A percentile compares a stretch with the other conserved stretches of the same genome.
phyloP scores from a whole-genome alignment of 2,329 filamentous ascomycete genomes.

The Aspergillus bombycis region DNA sequence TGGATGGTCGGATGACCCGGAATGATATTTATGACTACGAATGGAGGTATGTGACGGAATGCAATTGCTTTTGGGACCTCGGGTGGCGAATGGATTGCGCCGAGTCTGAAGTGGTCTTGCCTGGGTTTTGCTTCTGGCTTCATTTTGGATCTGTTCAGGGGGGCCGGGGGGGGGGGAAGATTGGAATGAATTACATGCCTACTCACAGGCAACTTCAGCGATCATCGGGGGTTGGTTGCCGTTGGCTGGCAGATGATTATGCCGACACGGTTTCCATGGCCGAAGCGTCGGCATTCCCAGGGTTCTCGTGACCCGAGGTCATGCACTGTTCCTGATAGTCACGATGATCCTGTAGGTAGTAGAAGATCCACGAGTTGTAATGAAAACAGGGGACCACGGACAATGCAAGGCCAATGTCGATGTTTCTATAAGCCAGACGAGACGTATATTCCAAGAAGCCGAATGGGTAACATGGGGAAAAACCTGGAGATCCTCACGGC shows the following conservation, averaged over 20 bases:
- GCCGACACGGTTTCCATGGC: slow-evolving; percentile 1
- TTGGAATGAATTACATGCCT: neutral
- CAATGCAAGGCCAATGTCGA: neutral
- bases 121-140: neutral
- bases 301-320: slow-evolving; percentile 5
- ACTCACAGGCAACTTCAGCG: neutral
- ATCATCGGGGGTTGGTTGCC: neutral
- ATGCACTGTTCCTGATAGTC: slow-evolving; percentile 1
- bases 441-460: neutral
- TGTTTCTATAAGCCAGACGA: neutral
- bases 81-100: neutral
- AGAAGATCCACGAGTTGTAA: neutral
- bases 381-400: neutral
- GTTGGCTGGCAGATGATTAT: neutral
- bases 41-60: neutral
- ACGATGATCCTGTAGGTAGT: neutral
- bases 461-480: neutral
- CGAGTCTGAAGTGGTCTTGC: neutral
- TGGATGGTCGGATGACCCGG: neutral
- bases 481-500: neutral
- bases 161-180: neutral
- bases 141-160: neutral
- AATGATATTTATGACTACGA: neutral
- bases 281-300: neutral
- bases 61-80: neutral